These are phyloP conservation scores for Orychophragmus violaceus DNA, from an alignment of 345 rosid genomes.

Conservation along the genomic window DNA sequence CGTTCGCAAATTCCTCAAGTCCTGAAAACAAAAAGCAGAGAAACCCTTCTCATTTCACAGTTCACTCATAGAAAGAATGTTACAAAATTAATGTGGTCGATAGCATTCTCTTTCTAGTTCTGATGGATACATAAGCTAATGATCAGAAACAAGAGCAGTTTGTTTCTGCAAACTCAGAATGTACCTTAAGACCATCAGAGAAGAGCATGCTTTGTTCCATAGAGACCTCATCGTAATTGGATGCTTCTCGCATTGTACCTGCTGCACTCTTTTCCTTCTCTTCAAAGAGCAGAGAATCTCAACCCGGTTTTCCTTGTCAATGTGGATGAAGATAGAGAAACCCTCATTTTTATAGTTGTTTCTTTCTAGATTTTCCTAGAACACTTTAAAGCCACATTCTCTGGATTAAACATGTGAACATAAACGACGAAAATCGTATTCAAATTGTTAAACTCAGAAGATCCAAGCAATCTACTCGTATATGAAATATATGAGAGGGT, in stretches of 20 bases:
- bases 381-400: background rate
- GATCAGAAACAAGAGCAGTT: background rate
- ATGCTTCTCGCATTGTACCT: slow-evolving; percentile 43
- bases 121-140: background rate
- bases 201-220: slow-evolving; percentile 85
- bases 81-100: background rate
- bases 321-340: background rate
- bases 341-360: background rate
- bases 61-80: background rate
- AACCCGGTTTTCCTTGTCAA: background rate
- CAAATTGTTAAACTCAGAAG: background rate
- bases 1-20: slow-evolving; percentile 73
- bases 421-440: background rate
- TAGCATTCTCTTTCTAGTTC: background rate
- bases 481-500: background rate
- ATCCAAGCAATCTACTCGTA: background rate
- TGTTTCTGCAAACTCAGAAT: background rate
- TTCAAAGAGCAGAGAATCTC: background rate
- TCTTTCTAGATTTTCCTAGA: background rate
- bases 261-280: slow-evolving; percentile 36
- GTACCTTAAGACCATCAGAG: slow-evolving; percentile 85
- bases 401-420: background rate
- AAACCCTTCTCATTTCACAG: background rate
- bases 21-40: slow-evolving; percentile 35
- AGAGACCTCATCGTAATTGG: slow-evolving; percentile 65